Conservation (phyloP, 106 monocot genomes). For the Iris macrosiphon region DNA sequence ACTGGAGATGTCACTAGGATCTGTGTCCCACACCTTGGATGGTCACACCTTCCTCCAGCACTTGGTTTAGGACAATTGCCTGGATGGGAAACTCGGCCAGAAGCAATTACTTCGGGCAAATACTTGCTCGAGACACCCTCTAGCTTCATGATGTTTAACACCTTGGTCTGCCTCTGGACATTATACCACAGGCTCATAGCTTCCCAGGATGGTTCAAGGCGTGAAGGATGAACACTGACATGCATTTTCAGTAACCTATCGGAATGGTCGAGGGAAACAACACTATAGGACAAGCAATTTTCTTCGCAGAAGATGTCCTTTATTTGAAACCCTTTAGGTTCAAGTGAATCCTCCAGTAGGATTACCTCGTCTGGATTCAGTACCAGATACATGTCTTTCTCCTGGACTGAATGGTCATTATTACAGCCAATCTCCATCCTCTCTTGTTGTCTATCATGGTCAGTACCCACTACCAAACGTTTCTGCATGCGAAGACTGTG, state of each 20-base stretch:
- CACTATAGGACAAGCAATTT: constrained; percentile 6
- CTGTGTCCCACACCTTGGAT: constrained; percentile 78
- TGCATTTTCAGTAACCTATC: constrained; percentile 5
- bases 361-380: constrained; percentile 17
- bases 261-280: constrained; percentile 13
- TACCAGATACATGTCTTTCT: not conserved
- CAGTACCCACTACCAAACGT: constrained; percentile 1
- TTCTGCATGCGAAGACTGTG: constrained; percentile 23
- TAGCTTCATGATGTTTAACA: constrained; percentile 69
- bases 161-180: constrained; percentile 83
- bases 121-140: constrained; percentile 57
- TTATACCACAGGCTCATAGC: constrained; percentile 90
- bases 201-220: no score
- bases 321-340: constrained; percentile 17
- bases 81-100: constrained; percentile 63
- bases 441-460: constrained; percentile 3
- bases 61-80: constrained; percentile 50
- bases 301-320: constrained; percentile 9
- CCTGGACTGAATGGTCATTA: not conserved
- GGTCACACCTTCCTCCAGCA: constrained; percentile 42
- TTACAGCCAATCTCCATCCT: constrained; percentile 6
- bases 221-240: constrained; percentile 18
- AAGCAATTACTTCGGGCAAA: constrained; percentile 53
- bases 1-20: constrained; percentile 64
- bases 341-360: constrained; percentile 8